A percentile compares a stretch with the other conserved stretches of the same genome.
Conservation (phyloP, 257 asterid genomes). For the Przewalskia tangutica region DNA sequence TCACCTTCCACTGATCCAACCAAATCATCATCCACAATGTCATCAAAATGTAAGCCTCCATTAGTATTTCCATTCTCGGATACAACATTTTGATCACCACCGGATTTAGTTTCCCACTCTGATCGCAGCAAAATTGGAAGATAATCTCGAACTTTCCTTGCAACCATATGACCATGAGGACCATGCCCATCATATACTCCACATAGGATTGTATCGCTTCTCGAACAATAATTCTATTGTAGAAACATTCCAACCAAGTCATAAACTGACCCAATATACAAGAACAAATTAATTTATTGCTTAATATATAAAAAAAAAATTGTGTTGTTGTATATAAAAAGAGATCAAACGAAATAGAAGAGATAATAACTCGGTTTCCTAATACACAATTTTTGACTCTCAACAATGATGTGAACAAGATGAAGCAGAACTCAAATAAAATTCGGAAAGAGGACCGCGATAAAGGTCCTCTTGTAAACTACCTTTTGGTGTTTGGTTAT, state of each 20-base stretch:
- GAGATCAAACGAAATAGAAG: constrained; percentile 6
- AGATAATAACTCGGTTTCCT: neutral
- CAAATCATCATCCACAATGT: constrained; percentile 62
- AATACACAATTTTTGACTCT: neutral
- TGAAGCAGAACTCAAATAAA: neutral
- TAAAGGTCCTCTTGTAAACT: neutral
- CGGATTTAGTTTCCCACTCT: constrained; percentile 52
- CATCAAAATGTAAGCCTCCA: constrained; percentile 58
- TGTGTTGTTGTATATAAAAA: constrained; percentile 3
- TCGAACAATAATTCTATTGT: constrained; percentile 58
- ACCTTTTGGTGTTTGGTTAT: neutral
- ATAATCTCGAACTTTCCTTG: constrained; percentile 76
- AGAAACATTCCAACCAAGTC: constrained; percentile 65
- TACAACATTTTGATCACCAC: constrained; percentile 22
- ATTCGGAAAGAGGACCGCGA: neutral
- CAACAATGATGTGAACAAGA: neutral
- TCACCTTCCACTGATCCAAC: constrained; percentile 58
- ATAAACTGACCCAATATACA: constrained; percentile 47
- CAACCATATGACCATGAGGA: constrained; percentile 93
- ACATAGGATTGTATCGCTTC: constrained; percentile 50
- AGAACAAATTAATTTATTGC: constrained; percentile 24
- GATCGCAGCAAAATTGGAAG: constrained; percentile 61
- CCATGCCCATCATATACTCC: constrained; percentile 98
- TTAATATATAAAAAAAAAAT: neutral
- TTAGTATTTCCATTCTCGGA: constrained; percentile 28